Percentiles rank a stretch among this genome's conserved stretches.
Evolutionary conservation across 192 early-diverging fungal species (phyloP).

Genomic region (Coemansia javaensis): DNA sequence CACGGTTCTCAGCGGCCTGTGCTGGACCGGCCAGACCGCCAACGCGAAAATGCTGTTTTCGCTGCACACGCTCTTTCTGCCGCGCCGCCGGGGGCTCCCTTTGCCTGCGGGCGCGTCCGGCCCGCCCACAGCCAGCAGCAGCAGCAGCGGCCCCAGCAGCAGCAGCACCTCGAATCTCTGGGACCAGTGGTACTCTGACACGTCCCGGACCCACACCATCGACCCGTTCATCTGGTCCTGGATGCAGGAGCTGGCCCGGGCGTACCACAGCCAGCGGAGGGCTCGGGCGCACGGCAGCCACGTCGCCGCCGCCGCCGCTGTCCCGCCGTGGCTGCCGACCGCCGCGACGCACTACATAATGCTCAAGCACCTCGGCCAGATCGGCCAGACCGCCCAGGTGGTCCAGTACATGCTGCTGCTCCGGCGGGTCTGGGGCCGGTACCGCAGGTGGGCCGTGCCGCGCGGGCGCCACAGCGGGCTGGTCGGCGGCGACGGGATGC

Average conservation of each 20-base stretch:
- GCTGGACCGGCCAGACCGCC: not conserved
- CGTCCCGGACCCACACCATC: not conserved
- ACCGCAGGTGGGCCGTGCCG: slow-evolving; percentile 14
- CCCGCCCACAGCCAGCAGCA: not conserved
- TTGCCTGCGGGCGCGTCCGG: not conserved
- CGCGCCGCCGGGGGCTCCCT: not conserved
- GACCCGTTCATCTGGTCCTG: slow-evolving; percentile 10
- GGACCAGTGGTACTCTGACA: slow-evolving; percentile 15
- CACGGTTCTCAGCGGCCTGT: slow-evolving; percentile 23
- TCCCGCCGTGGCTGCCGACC: slow-evolving; percentile 32
- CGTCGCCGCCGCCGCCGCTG: not conserved
- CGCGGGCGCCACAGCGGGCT: no score
- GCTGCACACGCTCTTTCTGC: slow-evolving; percentile 28
- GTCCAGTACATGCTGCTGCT: slow-evolving; percentile 8
- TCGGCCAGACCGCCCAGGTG: not conserved
- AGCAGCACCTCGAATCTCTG: no score
- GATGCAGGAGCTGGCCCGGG: slow-evolving; percentile 10
- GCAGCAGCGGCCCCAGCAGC: no score
- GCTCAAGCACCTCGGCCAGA: slow-evolving; percentile 8
- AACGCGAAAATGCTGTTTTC: slow-evolving; percentile 25
- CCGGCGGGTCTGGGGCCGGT: slow-evolving; percentile 15
- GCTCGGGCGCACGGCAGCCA: no score
- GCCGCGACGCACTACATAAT: slow-evolving; percentile 29
- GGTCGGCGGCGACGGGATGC: not conserved
- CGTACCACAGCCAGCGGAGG: not conserved